A percentile compares a stretch with the other conserved stretches of the same genome.
Conservation (phyloP, 2,329 filamentous ascomycete genomes). For the Xylaria sp. region DNA sequence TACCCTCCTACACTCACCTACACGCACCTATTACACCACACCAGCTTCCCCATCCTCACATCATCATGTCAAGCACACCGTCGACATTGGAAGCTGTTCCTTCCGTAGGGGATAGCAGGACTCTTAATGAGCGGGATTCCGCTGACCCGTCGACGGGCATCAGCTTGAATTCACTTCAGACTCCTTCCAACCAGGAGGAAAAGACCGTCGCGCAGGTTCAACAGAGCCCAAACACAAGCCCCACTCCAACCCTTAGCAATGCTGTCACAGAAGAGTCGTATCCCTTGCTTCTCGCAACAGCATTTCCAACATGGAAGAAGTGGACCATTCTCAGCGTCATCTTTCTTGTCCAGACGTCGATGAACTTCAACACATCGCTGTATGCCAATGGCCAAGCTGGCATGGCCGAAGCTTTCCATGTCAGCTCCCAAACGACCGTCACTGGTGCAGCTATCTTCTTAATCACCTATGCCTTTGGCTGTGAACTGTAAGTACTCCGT, state of each 20-base stretch:
- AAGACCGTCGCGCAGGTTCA: background rate
- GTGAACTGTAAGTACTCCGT: conserved; percentile 48
- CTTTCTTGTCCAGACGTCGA: conserved; percentile 49
- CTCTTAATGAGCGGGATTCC: background rate
- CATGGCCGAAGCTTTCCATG: conserved; percentile 41
- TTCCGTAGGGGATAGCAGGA: background rate
- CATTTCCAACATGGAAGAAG: conserved; percentile 43
- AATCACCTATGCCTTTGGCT: conserved; percentile 45
- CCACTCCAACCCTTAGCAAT: background rate
- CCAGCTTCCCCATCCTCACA: background rate
- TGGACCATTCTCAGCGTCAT: conserved; percentile 48
- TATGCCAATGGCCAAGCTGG: conserved; percentile 45
- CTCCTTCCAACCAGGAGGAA: conserved; percentile 5
- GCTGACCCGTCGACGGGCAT: background rate
- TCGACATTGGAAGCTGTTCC: background rate
- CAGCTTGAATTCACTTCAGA: background rate
- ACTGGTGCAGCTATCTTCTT: conserved; percentile 46
- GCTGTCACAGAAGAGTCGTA: conserved; percentile 43
- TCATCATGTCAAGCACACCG: background rate
- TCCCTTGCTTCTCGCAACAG: conserved; percentile 42
- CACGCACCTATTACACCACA: background rate
- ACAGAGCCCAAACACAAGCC: too few species aligned
- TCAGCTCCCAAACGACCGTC: conserved; percentile 43
- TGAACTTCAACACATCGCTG: conserved; percentile 52
- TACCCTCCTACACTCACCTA: too few species aligned